Conservation (phyloP, 2,329 filamentous ascomycete genomes). For the Cercospora nicotianae region DNA sequence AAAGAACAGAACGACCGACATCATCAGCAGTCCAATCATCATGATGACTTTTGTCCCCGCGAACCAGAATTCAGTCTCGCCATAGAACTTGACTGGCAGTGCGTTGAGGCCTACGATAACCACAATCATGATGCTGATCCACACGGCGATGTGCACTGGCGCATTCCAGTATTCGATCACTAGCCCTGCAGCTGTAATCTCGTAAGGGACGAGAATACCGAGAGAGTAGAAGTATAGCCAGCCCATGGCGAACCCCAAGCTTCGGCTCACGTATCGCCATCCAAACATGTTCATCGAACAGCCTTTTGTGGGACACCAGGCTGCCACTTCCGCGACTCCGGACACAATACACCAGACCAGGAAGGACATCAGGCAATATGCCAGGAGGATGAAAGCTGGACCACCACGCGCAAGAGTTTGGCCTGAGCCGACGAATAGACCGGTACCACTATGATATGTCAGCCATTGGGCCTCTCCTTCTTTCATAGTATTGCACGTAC, state of each 20-base stretch:
- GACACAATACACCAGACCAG: conserved; percentile 50
- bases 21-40: conserved; percentile 52
- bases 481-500: not conserved
- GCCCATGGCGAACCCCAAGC: conserved; percentile 49
- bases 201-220: conserved; percentile 43
- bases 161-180: conserved; percentile 40
- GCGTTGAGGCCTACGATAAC: conserved; percentile 48
- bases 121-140: conserved; percentile 42
- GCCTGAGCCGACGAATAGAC: conserved; percentile 44
- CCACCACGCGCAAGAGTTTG: conserved; percentile 41
- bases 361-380: conserved; percentile 45
- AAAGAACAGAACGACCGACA: conserved; percentile 57
- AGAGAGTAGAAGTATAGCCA: conserved; percentile 46
- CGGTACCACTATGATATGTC: conserved; percentile 28
- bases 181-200: conserved; percentile 41
- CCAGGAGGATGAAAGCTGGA: conserved; percentile 46
- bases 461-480: conserved; percentile 16
- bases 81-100: conserved; percentile 52
- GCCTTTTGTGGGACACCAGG: conserved; percentile 59
- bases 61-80: conserved; percentile 49
- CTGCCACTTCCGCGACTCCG: conserved; percentile 57
- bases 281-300: conserved; percentile 53
- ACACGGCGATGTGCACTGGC: conserved; percentile 43
- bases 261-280: conserved; percentile 46
- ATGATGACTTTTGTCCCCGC: conserved; percentile 53